Evolutionary conservation across 2,329 filamentous ascomycete species (phyloP), one percentile per base, ranked within the genome.

Genomic region (Dothideomycetidae sp.): DNA sequence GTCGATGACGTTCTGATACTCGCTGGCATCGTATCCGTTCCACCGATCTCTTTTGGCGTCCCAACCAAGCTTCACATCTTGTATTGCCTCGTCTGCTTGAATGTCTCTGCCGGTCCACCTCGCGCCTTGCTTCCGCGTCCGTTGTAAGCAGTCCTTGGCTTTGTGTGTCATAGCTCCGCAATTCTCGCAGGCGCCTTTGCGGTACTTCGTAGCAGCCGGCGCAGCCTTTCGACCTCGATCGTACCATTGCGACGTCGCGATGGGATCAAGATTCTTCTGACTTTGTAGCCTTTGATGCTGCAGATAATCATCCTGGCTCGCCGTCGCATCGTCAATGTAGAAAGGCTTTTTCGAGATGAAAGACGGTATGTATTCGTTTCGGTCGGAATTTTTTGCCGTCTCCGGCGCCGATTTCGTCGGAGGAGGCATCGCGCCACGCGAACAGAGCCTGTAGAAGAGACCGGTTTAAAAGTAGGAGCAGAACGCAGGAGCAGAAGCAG

Each of bases 291-390:
- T 83, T 54, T 98, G 90, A 73, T 98, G 90, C 61, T 93, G 84
- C 46, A 98, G 81, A 57, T 96, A 98, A 53, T 96, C 86, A 55
- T 72, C 73, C 49, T 73, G 71, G 43, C 80, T 71, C 29, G 59
- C 58, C 42, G 78, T 74, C 47, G 78, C 78, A 54, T 85, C 82
- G 50, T 81, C 76, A 51, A 92, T 77, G 60, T 96, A 98, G 63
- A 98, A 98, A 3, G 90, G 90, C 49, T 92, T 86, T 59, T 93
- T 94, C 50, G 85, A 86, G 63, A 98, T 98, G 69, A 94, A 98
- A 37, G 82, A 77, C 4, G 90, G 90, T 53, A 98, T 98, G 68
- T 98, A 98, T 58, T 94, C 63, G 70, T 98, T 98, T 60, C 90
- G 84, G 59, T 93, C 85, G 57, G 93, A 93, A 39, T 70, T 73